A percentile compares a stretch with the other conserved stretches of the same genome.
phyloP scores from a whole-genome alignment of 495 filamentous ascomycete genomes.

The Neurospora sp. region DNA sequence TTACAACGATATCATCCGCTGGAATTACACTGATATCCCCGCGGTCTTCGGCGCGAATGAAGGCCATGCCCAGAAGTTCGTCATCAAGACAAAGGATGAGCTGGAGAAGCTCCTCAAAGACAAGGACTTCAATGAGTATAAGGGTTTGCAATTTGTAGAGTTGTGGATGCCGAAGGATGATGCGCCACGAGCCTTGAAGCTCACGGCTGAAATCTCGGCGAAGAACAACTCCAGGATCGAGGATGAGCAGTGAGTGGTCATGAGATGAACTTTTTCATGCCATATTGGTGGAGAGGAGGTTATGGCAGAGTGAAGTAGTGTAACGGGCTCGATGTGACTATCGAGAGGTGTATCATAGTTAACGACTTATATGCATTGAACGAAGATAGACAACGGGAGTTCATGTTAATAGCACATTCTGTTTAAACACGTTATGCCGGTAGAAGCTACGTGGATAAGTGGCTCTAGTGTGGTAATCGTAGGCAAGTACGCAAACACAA shows the following conservation, averaged over 20 bases:
- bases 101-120: slow-evolving; percentile 58
- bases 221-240: slow-evolving; percentile 38
- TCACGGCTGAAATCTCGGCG: slow-evolving; percentile 60
- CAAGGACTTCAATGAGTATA: slow-evolving; percentile 47
- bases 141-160: slow-evolving; percentile 62
- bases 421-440: neutral
- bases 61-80: slow-evolving; percentile 51
- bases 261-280: neutral
- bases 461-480: too few relatives aligned
- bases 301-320: neutral
- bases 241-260: neutral
- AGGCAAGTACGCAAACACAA: too few relatives aligned
- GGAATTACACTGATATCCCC: slow-evolving; percentile 62
- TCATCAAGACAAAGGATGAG: slow-evolving; percentile 61
- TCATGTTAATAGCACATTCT: neutral
- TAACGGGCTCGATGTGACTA: neutral
- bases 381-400: neutral
- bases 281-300: neutral
- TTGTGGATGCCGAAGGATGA: slow-evolving; percentile 78
- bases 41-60: slow-evolving; percentile 54
- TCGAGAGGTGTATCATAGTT: neutral
- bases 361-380: neutral
- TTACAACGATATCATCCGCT: slow-evolving; percentile 74
- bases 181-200: slow-evolving; percentile 60
- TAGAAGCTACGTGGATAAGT: too few relatives aligned